Percentiles rank a stretch among this genome's conserved stretches.
These are phyloP conservation scores for Cutaneotrichosporon cutaneum DNA, from an alignment of 1,284 basidiomycete species.

Conservation along the genomic window DNA sequence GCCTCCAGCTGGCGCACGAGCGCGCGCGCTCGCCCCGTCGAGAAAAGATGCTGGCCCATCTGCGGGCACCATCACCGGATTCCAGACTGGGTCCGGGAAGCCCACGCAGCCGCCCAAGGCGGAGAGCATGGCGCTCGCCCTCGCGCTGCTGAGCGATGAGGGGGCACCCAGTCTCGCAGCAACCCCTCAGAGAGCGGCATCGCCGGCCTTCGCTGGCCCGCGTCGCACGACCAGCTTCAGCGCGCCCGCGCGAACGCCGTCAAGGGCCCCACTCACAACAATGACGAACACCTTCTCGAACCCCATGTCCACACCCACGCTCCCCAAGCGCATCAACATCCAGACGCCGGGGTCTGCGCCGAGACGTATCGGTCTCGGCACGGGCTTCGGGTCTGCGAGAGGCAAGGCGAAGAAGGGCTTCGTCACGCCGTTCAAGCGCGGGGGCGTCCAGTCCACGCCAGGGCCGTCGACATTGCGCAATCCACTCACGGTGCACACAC, in stretches of 20 bases:
- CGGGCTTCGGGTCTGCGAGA: slow-evolving; percentile 29
- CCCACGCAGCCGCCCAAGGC: background rate
- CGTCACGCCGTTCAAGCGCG: slow-evolving; percentile 47
- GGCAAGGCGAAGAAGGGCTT: slow-evolving; percentile 32
- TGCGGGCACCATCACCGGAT: background rate
- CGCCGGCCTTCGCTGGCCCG: slow-evolving; percentile 8
- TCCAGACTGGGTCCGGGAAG: background rate
- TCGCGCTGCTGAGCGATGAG: background rate
- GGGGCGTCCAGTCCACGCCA: background rate
- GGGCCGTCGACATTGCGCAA: slow-evolving; percentile 13
- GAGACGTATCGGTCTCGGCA: slow-evolving; percentile 45
- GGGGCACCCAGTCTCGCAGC: background rate
- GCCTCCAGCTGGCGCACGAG: background rate
- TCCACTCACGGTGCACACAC: background rate
- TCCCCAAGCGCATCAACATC: slow-evolving; percentile 30
- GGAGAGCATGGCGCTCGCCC: slow-evolving; percentile 5
- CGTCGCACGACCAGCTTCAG: background rate
- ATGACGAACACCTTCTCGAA: slow-evolving; percentile 33
- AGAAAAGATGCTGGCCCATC: slow-evolving; percentile 7
- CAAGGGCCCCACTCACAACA: slow-evolving; percentile 30
- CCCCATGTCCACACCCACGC: slow-evolving; percentile 9
- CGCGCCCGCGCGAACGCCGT: slow-evolving; percentile 18
- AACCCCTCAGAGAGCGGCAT: background rate
- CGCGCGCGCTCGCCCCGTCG: slow-evolving; percentile 9
- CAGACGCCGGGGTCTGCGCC: slow-evolving; percentile 32